A percentile compares a stretch with the other conserved stretches of the same genome.
Evolutionary conservation across 2,329 filamentous ascomycete species (phyloP).

Genomic region (Alternaria consortialis): DNA sequence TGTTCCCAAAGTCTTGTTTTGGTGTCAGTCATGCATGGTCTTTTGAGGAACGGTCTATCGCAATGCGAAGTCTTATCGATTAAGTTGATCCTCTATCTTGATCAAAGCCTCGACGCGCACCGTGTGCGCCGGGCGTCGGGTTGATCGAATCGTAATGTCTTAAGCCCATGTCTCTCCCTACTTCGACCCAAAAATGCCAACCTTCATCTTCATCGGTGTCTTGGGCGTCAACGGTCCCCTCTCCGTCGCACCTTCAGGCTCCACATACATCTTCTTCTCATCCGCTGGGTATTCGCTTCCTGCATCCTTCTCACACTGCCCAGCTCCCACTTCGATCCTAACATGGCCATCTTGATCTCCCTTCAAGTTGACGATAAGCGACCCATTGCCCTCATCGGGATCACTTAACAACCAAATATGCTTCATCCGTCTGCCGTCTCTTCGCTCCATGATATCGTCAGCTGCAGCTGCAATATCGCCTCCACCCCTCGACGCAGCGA

Average conservation of each 20-base stretch:
- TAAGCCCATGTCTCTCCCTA: not conserved
- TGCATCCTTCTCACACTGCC: not conserved
- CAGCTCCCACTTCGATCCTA: constrained; percentile 24
- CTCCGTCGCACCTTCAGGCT: constrained; percentile 3
- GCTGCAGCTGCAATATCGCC: constrained; percentile 30
- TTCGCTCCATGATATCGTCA: constrained; percentile 24
- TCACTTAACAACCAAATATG: constrained; percentile 36
- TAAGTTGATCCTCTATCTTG: not conserved
- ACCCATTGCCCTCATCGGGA: constrained; percentile 37
- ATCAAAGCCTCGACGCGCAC: not conserved
- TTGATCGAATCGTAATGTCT: not conserved
- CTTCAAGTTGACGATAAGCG: constrained; percentile 29
- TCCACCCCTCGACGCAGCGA: constrained; percentile 36
- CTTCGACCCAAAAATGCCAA: constrained; percentile 14
- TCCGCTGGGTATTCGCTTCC: not conserved
- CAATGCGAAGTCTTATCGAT: not conserved
- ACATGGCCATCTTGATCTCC: constrained; percentile 33
- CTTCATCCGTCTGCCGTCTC: constrained; percentile 23
- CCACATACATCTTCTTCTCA: constrained; percentile 4
- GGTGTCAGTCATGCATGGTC: not conserved
- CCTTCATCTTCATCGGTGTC: constrained; percentile 11
- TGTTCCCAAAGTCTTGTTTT: not conserved
- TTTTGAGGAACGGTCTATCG: not conserved
- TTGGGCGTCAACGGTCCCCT: constrained; percentile 1
- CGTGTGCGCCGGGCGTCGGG: not conserved